Base-by-base conservation (phyloP, 805 yeast species). In the Hanseniaspora hatyaiensis region DNA sequence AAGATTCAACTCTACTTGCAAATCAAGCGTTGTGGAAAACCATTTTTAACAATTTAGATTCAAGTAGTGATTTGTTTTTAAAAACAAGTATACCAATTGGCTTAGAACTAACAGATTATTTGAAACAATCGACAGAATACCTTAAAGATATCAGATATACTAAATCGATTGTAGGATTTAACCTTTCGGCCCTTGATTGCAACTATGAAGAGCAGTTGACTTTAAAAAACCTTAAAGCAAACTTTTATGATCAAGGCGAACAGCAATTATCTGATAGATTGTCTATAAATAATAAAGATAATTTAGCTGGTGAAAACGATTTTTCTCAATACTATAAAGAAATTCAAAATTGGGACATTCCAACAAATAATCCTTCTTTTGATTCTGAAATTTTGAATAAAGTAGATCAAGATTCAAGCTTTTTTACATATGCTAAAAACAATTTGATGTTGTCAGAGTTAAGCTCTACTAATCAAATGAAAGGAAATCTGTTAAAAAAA, bases 281-380 rank as follows among this genome's bases (percentile, higher is more conserved):
- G n/a, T n/a, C n/a, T n/a, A n/a, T n/a, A n/a, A 20, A 20, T 6
- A n/a, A 2, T 15, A n/a, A n/a, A 9, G 32, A 18, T n/a, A 18
- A 26, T 28, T 16, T 11, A 15, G 13, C 6, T 36, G 13, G 20
- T 22, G 6, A 44, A 12, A 20, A 18, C 18, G 24, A 36, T n/a
- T 36, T 44, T 16, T 31, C 24, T 3, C 16, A 36, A 8, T 30
- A 15, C 20, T 44, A 36, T 30, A n/a, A 36, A 1, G 37, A 44
- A 13, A 20, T 44, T 4, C 31, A 20, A 22, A 28, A n/a, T 13
- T 44, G 48, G 48, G 32, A 44, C n/a, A 20, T 44, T 3, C 48
- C 42, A 8, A 15, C 34, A 29, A 9, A n/a, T 12, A 12, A 36
- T 28, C 13, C 3, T 24, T 3, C 6, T 16, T 11, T 26, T 6